These are phyloP conservation scores for Podospora anserina DNA, from an alignment of 495 filamentous ascomycete species.

Conservation along the genomic window DNA sequence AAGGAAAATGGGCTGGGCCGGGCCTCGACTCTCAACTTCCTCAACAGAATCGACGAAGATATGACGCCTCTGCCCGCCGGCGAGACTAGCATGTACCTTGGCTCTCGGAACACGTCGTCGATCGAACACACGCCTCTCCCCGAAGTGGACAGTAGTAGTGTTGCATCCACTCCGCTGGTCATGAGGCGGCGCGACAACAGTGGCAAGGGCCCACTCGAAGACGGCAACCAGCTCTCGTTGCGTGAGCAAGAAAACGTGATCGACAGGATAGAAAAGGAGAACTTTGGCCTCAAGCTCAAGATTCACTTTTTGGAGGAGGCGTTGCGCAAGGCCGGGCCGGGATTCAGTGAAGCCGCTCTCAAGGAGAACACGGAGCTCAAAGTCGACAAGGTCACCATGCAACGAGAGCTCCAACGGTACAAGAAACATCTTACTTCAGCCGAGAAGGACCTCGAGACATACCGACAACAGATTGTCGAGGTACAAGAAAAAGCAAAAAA, in stretches of 20 bases:
- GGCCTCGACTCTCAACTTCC: conserved; percentile 63
- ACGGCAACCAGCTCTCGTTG: conserved; percentile 84
- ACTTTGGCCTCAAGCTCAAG: conserved; percentile 75
- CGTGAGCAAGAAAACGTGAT: conserved; percentile 95
- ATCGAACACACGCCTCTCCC: conserved; percentile 57
- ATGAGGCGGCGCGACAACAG: conserved; percentile 53
- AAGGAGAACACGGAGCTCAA: conserved; percentile 96
- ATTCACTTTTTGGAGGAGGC: conserved; percentile 79
- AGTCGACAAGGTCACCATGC: conserved; percentile 81
- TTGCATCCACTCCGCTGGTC: conserved; percentile 74
- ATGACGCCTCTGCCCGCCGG: conserved; percentile 58
- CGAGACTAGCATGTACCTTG: conserved; percentile 67
- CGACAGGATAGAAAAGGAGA: conserved; percentile 91
- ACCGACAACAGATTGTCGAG: conserved; percentile 72
- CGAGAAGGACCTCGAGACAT: conserved; percentile 76
- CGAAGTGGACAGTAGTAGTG: conserved; percentile 67
- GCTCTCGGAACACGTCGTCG: conserved; percentile 51
- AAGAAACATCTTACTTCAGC: conserved; percentile 73
- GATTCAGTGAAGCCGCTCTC: conserved; percentile 79
- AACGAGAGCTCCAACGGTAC: conserved; percentile 77
- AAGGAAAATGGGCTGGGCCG: conserved; percentile 46
- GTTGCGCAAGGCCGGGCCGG: conserved; percentile 77
- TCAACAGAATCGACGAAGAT: conserved; percentile 60
- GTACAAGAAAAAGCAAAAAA: conserved; percentile 73
- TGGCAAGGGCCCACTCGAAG: conserved; percentile 61